A percentile compares a stretch with the other conserved stretches of the same genome.
These are phyloP conservation scores for Delitschia confertaspora DNA, from an alignment of 495 filamentous ascomycete species.

Conservation along the genomic window DNA sequence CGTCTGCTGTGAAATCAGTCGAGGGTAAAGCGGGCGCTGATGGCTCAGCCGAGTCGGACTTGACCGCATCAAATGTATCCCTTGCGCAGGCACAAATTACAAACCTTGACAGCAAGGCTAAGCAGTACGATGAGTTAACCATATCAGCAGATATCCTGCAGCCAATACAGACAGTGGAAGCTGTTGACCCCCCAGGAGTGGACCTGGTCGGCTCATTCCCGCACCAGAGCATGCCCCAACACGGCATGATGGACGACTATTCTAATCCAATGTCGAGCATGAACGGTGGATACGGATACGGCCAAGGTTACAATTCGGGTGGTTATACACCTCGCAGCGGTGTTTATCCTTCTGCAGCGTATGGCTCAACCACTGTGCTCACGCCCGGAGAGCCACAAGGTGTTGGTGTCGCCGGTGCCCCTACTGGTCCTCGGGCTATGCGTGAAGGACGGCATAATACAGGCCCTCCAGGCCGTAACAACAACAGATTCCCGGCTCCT, in stretches of 20 bases:
- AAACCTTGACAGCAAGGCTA: too few relatives aligned
- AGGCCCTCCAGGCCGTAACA: slow-evolving; percentile 41
- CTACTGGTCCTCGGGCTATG: slow-evolving; percentile 90
- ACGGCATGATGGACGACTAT: slow-evolving; percentile 17
- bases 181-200: too few relatives aligned
- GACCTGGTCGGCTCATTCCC: not conserved
- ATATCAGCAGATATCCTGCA: too few relatives aligned
- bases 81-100: too few relatives aligned
- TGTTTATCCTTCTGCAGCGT: slow-evolving; percentile 15
- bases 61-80: too few relatives aligned
- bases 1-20: too few relatives aligned
- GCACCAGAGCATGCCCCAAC: not conserved
- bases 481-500: slow-evolving; percentile 29
- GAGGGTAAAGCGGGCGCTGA: too few relatives aligned
- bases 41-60: too few relatives aligned
- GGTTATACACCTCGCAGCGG: slow-evolving; percentile 15
- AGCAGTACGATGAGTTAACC: too few relatives aligned
- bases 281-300: slow-evolving; percentile 5
- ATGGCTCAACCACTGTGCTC: slow-evolving; percentile 23
- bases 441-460: slow-evolving; percentile 75
- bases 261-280: not conserved
- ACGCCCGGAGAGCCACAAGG: slow-evolving; percentile 40
- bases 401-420: slow-evolving; percentile 66
- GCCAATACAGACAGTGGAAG: slow-evolving; percentile 25
- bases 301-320: slow-evolving; percentile 10